Evolutionary conservation across 352 stramenopile species (phyloP), one percentile per base, ranked within the genome.

Genomic region (Phytophthora chlamydospora): DNA sequence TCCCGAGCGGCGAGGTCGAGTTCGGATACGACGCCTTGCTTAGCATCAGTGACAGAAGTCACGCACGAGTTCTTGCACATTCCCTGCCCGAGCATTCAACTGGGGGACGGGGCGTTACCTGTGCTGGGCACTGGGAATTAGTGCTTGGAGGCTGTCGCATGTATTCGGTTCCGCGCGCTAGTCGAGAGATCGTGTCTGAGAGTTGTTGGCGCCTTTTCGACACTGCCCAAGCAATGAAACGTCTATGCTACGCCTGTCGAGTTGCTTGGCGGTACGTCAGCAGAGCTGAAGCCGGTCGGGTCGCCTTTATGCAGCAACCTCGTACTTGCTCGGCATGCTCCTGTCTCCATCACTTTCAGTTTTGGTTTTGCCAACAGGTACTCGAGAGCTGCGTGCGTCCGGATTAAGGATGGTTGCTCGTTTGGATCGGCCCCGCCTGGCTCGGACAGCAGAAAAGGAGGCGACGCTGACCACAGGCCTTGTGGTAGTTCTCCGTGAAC

Each of bases 381-480:
- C 39, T 47, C 7, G 31, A 51, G 32, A 14, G 17, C 17, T 50
- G 8, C 46, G 8, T n/a, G 19, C 38, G 27, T 3, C 7, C 36
- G 35, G 17, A 19, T 46, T 16, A 38, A 49, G 32, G 4, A 68
- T 68, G 60, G 17, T n/a, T 7, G 24, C 33, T 8, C 34, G 29
- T 36, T 42, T 19, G 8, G 5, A 17, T 33, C 58, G n/a, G 13
- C 17, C 31, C 21, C 36, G 34, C 33, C 44, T 17, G 3, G 13
- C 8, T 42, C 16, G 31, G 8, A 13, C 46, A 17, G 40, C 47
- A 13, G 57, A 62, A 34, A 58, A 66, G 21, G 53, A 59, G 35
- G 44, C 42, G 4, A 58, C 62, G 13, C 32, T 75, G 40, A 57
- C 56, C 14, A 68, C 67, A 14, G 55, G 55, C 16, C 62, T 75